phyloP scores from a whole-genome alignment of 83 land plant genomes.

The Picea abies region DNA sequence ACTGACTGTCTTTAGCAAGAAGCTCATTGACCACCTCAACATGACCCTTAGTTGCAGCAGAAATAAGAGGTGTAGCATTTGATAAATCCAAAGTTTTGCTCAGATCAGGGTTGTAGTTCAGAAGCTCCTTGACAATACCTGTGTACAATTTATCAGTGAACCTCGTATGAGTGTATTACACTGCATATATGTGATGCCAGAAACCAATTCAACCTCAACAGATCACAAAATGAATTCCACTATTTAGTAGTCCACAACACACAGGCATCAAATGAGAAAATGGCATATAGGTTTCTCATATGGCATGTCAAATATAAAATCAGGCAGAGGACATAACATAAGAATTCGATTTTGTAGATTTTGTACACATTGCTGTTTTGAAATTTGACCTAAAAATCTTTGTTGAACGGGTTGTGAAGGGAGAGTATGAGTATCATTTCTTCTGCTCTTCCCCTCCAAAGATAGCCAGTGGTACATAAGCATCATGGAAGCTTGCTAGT shows the following conservation, averaged over 20 bases:
- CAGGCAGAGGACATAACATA: not conserved
- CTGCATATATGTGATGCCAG: slow-evolving; percentile 6
- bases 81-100: slow-evolving; percentile 62
- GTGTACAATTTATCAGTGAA: slow-evolving; percentile 18
- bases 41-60: slow-evolving; percentile 70
- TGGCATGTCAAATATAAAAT: not conserved
- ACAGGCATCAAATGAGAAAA: not conserved
- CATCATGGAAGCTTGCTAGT: not conserved
- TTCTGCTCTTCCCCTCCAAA: not conserved
- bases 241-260: not conserved
- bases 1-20: slow-evolving; percentile 36
- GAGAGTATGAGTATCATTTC: not conserved
- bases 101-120: slow-evolving; percentile 54
- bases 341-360: too few relatives aligned
- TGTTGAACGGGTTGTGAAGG: not conserved
- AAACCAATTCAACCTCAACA: not conserved
- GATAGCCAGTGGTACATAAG: not conserved
- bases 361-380: too few relatives aligned
- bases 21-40: slow-evolving; percentile 43
- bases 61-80: slow-evolving; percentile 65
- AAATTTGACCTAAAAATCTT: not conserved
- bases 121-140: slow-evolving; percentile 67
- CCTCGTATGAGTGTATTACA: not conserved
- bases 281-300: not conserved
- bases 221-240: not conserved